Conservation (phyloP, 495 filamentous ascomycete species). For the Neurospora sp. region DNA sequence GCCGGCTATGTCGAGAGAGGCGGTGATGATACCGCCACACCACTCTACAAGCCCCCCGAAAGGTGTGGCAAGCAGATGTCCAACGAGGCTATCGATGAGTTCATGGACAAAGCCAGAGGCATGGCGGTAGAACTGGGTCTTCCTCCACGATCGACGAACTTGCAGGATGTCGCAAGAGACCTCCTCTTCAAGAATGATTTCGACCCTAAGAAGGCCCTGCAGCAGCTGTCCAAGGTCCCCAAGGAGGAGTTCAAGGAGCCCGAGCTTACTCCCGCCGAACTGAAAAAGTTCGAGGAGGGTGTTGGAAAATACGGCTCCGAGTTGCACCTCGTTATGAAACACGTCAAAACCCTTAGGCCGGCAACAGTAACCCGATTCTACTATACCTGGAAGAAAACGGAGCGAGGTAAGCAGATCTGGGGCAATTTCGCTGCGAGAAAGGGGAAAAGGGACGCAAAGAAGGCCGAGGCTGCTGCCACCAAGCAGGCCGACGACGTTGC, state of each 20-base stretch:
- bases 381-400: slow-evolving; percentile 97
- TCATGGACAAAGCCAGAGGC: slow-evolving; percentile 56
- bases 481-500: slow-evolving; percentile 87
- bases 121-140: slow-evolving; percentile 55
- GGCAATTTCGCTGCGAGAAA: slow-evolving; percentile 76
- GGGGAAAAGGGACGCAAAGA: slow-evolving; percentile 71
- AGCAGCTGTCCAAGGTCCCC: slow-evolving; percentile 53
- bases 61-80: slow-evolving; percentile 37
- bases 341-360: slow-evolving; percentile 71
- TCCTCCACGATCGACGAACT: slow-evolving; percentile 65
- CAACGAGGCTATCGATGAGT: slow-evolving; percentile 50
- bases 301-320: slow-evolving; percentile 90
- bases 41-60: slow-evolving; percentile 54
- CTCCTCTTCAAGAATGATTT: slow-evolving; percentile 62
- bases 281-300: slow-evolving; percentile 85
- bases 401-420: slow-evolving; percentile 79
- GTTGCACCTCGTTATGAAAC: slow-evolving; percentile 68
- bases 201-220: slow-evolving; percentile 61
- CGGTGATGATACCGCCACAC: slow-evolving; percentile 53
- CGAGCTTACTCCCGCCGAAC: slow-evolving; percentile 62
- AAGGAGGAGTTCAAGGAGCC: slow-evolving; percentile 79
- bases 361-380: slow-evolving; percentile 82
- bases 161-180: slow-evolving; percentile 76
- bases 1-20: slow-evolving; percentile 74
- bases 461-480: slow-evolving; percentile 51